phyloP scores from a whole-genome alignment of 2,329 filamentous ascomycete species.

The Aspergillus ochraceus region DNA sequence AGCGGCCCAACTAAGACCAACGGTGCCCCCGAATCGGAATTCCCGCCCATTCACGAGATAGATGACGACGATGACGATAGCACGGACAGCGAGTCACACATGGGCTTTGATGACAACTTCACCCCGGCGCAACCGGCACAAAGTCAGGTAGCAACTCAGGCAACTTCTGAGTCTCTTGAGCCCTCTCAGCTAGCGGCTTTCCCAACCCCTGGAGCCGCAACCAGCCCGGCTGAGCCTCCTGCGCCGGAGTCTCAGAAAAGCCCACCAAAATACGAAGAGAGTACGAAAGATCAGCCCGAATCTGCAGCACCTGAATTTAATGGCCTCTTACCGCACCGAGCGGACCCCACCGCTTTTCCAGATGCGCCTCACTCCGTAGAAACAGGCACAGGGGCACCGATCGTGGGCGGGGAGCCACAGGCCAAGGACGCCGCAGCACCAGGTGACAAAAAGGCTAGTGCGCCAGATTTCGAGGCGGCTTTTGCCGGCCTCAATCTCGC shows the following conservation, averaged over 20 bases:
- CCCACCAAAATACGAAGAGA: slow-evolving; percentile 47
- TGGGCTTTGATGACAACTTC: slow-evolving; percentile 91
- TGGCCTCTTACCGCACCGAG: slow-evolving; percentile 41
- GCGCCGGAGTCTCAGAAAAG: slow-evolving; percentile 59
- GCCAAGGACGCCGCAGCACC: slow-evolving; percentile 17
- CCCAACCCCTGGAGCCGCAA: slow-evolving; percentile 41
- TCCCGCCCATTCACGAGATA: slow-evolving; percentile 89
- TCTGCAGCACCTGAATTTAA: slow-evolving; percentile 39
- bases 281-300: slow-evolving; percentile 23
- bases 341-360: slow-evolving; percentile 39
- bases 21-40: slow-evolving; percentile 60
- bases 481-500: slow-evolving; percentile 47
- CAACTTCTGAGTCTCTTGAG: slow-evolving; percentile 34
- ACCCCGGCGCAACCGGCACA: slow-evolving; percentile 58
- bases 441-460: slow-evolving; percentile 31
- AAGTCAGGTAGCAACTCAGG: slow-evolving; percentile 27
- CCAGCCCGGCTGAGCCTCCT: slow-evolving; percentile 42
- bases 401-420: slow-evolving; percentile 37
- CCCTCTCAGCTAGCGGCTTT: slow-evolving; percentile 39
- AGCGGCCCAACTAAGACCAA: slow-evolving; percentile 45
- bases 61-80: slow-evolving; percentile 79
- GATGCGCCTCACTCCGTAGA: slow-evolving; percentile 44
- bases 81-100: slow-evolving; percentile 63
- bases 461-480: slow-evolving; percentile 48
- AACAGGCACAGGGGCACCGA: slow-evolving; percentile 35